Base-by-base conservation (phyloP, 768 basidiomycete species). In the Tephrocybe rancida region DNA sequence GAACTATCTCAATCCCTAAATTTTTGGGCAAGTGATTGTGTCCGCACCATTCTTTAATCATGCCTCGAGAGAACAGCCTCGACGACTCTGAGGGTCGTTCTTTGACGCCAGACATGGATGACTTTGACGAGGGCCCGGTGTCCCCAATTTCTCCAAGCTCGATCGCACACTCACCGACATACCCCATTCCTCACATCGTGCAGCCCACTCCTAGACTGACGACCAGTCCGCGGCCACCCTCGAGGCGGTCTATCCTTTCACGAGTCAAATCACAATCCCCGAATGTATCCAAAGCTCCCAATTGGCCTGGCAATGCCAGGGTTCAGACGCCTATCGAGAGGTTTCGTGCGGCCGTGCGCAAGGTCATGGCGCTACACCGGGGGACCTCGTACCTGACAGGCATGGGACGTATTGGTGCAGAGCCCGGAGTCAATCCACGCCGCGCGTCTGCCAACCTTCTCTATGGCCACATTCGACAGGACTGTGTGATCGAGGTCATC, bases 391-490 rank as follows among this genome's bases (percentile, higher is more conserved):
- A 63, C 51, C 65, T 68, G 54, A 69, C 59, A 58, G 71, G 24
- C 62, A 32, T 59, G 11, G 63, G 68, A 2, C 68, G 73, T 30
- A 67, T 83, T 27, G 88, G 88, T 18, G 87, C 84, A 13, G 88
- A 90, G 62, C 88, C 86, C 10, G 88, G 88, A 55, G 70, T 88
- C 26, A 85, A 89, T 68, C 85, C 86, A 19, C 80, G 85, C 25
- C 79, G 84, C 14, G 73, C 76, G 2, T 79, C 80, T 41, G 81
- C 86, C 3, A 77, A 79, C 56, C 61, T 80, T 7, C 70, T 73
- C 38, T 89, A 82, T 59, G 80, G 81, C 3, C 76, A 84, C 54
- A 78, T 89, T 59, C 71, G 74, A 25, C 70, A 84, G 67, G 76
- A 82, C 44, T 90, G 87, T 61, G 63, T 77, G 47, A 89, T 90